phyloP scores from a whole-genome alignment of 2,329 filamentous ascomycete species.

The Incumbomyces delicatus region DNA sequence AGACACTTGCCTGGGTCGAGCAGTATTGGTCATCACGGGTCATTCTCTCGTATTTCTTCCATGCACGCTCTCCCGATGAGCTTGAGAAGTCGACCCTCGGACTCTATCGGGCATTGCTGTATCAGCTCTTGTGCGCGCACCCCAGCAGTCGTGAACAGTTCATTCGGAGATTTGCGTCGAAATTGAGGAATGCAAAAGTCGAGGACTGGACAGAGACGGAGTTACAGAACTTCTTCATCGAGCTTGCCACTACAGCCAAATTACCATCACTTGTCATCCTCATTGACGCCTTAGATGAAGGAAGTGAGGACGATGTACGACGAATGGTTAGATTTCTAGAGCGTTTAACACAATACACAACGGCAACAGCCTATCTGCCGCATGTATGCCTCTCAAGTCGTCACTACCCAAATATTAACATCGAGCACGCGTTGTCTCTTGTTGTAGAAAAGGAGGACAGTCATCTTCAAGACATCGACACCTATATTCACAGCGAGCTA shows the following conservation, averaged over 20 bases:
- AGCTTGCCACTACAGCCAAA: neutral
- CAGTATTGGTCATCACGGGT: conserved; percentile 6
- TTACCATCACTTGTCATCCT: conserved; percentile 19
- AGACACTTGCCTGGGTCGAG: conserved; percentile 7
- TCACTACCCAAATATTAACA: conserved; percentile 34
- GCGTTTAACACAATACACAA: conserved; percentile 20
- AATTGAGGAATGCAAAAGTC: neutral
- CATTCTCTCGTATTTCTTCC: conserved; percentile 41
- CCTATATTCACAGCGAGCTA: conserved; percentile 23
- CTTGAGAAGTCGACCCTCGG: conserved; percentile 39
- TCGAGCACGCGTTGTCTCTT: conserved; percentile 23
- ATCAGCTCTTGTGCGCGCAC: neutral
- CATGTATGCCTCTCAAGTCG: conserved; percentile 36
- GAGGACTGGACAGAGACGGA: neutral
- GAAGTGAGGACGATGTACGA: conserved; percentile 29
- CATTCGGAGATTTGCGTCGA: neutral
- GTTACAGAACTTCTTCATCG: neutral
- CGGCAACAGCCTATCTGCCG: neutral
- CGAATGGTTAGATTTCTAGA: conserved; percentile 32
- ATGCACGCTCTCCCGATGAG: conserved; percentile 31
- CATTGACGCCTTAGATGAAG: conserved; percentile 41
- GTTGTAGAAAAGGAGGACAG: conserved; percentile 28
- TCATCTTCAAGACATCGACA: conserved; percentile 25
- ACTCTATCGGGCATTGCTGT: conserved; percentile 37
- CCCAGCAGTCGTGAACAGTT: neutral